A percentile compares a stretch with the other conserved stretches of the same genome.
Evolutionary conservation across 78 protist species (phyloP).

Genomic region (Dictyostelium intermedium): DNA sequence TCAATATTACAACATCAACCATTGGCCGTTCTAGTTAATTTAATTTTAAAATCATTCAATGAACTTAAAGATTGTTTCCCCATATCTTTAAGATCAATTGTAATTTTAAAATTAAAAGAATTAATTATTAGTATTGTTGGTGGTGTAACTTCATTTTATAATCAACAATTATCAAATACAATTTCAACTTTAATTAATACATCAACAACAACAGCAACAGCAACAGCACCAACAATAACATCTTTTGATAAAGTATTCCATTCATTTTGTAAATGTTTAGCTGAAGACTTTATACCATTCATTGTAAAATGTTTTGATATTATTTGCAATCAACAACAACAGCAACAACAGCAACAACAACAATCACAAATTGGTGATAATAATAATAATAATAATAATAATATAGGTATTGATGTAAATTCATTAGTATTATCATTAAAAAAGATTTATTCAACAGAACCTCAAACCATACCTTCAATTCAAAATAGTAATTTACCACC

Average conservation of each 20-base stretch:
- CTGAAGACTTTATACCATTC: conserved; percentile 66
- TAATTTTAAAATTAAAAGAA: conserved; percentile 10
- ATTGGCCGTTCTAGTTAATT: conserved; percentile 41
- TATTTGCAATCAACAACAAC: not conserved
- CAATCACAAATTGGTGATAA: not conserved
- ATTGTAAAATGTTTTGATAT: conserved; percentile 48
- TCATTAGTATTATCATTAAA: conserved; percentile 15
- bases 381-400: not conserved
- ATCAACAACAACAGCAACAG: not conserved
- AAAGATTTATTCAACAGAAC: conserved; percentile 6
- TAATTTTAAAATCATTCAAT: conserved; percentile 41
- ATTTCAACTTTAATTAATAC: not conserved
- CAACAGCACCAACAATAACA: not conserved
- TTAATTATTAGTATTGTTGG: conserved; percentile 1
- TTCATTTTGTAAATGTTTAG: conserved; percentile 21
- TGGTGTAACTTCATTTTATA: conserved; percentile 51
- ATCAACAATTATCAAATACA: conserved; percentile 21
- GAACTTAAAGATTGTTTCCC: conserved; percentile 71
- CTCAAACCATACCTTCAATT: not conserved
- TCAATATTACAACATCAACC: conserved; percentile 51
- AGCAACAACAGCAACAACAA: not conserved
- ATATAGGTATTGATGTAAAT: not conserved
- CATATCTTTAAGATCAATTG: conserved; percentile 7
- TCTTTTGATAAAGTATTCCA: not conserved
- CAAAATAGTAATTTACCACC: not conserved